phyloP scores from a whole-genome alignment of 176 grass and related monocot genomes.

The Elymus sibiricus region DNA sequence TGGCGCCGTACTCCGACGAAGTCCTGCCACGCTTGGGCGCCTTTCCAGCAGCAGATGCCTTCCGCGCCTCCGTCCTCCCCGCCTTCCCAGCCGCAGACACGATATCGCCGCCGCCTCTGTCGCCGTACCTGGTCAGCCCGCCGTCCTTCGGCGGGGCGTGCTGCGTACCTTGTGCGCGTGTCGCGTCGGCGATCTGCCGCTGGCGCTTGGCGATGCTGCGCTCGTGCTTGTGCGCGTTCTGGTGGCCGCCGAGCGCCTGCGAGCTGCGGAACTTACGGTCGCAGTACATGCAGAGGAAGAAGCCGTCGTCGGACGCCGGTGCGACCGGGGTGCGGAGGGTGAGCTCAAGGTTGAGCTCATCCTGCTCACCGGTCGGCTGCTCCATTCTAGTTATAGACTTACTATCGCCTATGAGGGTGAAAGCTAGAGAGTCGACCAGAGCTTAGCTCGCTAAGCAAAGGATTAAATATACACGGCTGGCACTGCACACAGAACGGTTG shows the following conservation, averaged over 20 bases:
- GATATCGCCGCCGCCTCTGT: background rate
- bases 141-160: background rate
- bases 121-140: background rate
- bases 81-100: background rate
- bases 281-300: constrained; percentile 90
- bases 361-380: constrained; percentile 15
- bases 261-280: constrained; percentile 79
- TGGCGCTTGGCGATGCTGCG: constrained; percentile 63
- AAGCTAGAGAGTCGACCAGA: too few relatives aligned
- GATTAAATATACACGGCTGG: too few relatives aligned
- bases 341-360: constrained; percentile 46
- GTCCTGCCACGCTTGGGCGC: background rate
- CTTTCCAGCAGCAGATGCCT: background rate
- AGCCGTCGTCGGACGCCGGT: background rate
- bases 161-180: constrained; percentile 3
- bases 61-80: background rate
- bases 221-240: constrained; percentile 95
- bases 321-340: constrained; percentile 26
- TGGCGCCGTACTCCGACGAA: background rate
- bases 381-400: constrained; percentile 24
- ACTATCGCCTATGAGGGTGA: too few relatives aligned
- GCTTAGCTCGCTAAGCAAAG: too few relatives aligned
- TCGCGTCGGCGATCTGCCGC: constrained; percentile 33
- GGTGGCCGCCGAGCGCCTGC: constrained; percentile 88
- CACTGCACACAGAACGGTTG: too few relatives aligned